Conservation (phyloP, 371 early-diverging fungal genomes). For the Rhizopus sp. region DNA sequence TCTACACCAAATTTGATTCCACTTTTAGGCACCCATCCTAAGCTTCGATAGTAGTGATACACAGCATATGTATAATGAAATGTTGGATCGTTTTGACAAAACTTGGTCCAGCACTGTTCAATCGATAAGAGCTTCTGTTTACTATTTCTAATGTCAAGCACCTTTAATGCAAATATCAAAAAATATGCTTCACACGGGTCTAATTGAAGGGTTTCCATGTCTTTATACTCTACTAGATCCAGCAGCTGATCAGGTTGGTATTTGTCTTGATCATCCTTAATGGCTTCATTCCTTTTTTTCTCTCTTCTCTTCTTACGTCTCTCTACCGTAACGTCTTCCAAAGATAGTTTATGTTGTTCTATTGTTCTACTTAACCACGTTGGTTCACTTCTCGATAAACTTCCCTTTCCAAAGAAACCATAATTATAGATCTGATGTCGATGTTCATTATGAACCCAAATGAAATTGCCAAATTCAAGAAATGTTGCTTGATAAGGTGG, state of each 20-base stretch:
- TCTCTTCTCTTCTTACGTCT: constrained; percentile 49
- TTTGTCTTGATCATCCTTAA: not conserved
- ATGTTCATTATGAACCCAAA: constrained; percentile 51
- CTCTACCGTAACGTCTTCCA: constrained; percentile 52
- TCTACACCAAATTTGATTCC: constrained; percentile 87
- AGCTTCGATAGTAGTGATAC: constrained; percentile 80
- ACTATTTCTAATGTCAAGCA: constrained; percentile 40
- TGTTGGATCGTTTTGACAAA: constrained; percentile 18
- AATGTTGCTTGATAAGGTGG: constrained; percentile 20
- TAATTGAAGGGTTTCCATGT: constrained; percentile 61
- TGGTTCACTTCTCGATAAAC: constrained; percentile 78
- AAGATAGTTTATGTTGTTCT: constrained; percentile 11
- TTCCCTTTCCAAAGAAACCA: constrained; percentile 88
- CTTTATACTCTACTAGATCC: constrained; percentile 12
- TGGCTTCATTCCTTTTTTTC: constrained; percentile 6
- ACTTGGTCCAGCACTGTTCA: constrained; percentile 40
- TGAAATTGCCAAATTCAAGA: constrained; percentile 38
- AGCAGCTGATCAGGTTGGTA: constrained; percentile 15
- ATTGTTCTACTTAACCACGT: constrained; percentile 59
- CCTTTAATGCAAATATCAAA: constrained; percentile 58
- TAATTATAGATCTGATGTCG: constrained; percentile 50
- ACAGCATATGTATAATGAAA: constrained; percentile 71
- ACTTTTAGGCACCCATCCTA: constrained; percentile 81
- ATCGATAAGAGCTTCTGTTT: constrained; percentile 24
- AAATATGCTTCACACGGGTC: constrained; percentile 72